Conservation (phyloP, 2,329 filamentous ascomycete species). For the Arthroderma sp. region DNA sequence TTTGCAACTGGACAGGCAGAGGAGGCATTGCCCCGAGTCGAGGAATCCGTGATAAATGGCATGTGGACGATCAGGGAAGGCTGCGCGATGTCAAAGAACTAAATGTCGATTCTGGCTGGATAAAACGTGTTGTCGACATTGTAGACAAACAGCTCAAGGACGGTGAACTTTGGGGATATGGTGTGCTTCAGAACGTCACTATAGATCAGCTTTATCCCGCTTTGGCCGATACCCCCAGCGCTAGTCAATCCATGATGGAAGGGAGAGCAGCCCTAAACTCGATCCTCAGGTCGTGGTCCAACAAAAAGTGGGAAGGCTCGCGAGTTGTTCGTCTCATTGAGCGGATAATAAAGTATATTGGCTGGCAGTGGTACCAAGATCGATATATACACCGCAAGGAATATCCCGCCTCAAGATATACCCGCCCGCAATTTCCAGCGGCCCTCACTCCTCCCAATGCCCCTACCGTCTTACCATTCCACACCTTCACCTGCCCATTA, state of each 20-base stretch:
- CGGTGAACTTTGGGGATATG: constrained; percentile 72
- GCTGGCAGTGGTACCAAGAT: constrained; percentile 81
- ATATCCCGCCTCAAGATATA: constrained; percentile 48
- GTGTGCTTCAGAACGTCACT: constrained; percentile 47
- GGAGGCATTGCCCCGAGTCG: constrained; percentile 67
- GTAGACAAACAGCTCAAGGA: constrained; percentile 79
- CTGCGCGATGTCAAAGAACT: constrained; percentile 59
- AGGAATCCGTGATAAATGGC: constrained; percentile 75
- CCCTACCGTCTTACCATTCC: constrained; percentile 89
- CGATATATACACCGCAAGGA: constrained; percentile 52
- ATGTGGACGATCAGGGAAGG: constrained; percentile 75
- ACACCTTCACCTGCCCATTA: constrained; percentile 91
- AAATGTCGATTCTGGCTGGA: constrained; percentile 59
- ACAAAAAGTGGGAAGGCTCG: constrained; percentile 75
- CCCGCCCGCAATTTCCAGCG: constrained; percentile 58
- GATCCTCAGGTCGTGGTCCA: constrained; percentile 48
- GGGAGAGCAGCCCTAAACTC: constrained; percentile 21
- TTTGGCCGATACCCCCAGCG: constrained; percentile 25
- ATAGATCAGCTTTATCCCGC: constrained; percentile 41
- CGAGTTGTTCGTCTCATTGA: constrained; percentile 73
- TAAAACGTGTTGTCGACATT: constrained; percentile 79
- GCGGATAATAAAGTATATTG: constrained; percentile 61
- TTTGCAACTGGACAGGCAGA: constrained; percentile 85
- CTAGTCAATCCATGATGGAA: constrained; percentile 16
- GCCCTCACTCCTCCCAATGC: constrained; percentile 68